phyloP scores from a whole-genome alignment of 2,329 filamentous ascomycete genomes.

The Fusarium dlaminii region DNA sequence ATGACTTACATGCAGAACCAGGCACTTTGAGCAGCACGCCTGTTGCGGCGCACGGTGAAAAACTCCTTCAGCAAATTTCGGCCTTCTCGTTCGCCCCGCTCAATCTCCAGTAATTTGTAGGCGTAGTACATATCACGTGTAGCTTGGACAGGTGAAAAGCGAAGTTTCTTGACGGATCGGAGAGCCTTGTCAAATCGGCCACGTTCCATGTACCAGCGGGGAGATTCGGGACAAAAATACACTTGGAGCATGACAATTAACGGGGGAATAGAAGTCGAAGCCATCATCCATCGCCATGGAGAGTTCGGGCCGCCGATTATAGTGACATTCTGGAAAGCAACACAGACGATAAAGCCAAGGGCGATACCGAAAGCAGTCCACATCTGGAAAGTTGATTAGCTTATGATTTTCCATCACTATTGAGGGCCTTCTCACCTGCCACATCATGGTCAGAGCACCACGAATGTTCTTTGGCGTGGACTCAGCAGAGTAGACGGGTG shows the following conservation, averaged over 20 bases:
- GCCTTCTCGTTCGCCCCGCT: constrained; percentile 42
- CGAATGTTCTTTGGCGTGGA: constrained; percentile 51
- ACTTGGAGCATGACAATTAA: constrained; percentile 61
- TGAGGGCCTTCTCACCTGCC: constrained; percentile 34
- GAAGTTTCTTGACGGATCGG: constrained; percentile 55
- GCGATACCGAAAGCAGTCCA: constrained; percentile 51
- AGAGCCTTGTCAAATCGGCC: constrained; percentile 57
- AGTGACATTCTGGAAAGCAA: constrained; percentile 43
- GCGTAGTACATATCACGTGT: constrained; percentile 63
- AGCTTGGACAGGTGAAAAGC: constrained; percentile 59
- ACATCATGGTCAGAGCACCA: constrained; percentile 52
- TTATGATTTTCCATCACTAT: fast-evolving
- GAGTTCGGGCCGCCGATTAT: constrained; percentile 48
- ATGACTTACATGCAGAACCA: constrained; percentile 48
- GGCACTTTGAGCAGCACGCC: constrained; percentile 49
- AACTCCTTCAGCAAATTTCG: constrained; percentile 49
- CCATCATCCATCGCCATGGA: constrained; percentile 54
- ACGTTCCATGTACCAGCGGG: constrained; percentile 64
- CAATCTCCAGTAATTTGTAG: constrained; percentile 50
- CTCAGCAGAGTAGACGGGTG: constrained; percentile 50
- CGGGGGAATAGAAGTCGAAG: constrained; percentile 63
- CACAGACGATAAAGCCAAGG: constrained; percentile 51
- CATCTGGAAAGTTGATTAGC: constrained; percentile 13
- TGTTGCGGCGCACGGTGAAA: constrained; percentile 50
- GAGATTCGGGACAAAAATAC: constrained; percentile 64